A percentile compares a stretch with the other conserved stretches of the same genome.
phyloP scores from a whole-genome alignment of 495 filamentous ascomycete species.

The Astrocystis sublimbata region DNA sequence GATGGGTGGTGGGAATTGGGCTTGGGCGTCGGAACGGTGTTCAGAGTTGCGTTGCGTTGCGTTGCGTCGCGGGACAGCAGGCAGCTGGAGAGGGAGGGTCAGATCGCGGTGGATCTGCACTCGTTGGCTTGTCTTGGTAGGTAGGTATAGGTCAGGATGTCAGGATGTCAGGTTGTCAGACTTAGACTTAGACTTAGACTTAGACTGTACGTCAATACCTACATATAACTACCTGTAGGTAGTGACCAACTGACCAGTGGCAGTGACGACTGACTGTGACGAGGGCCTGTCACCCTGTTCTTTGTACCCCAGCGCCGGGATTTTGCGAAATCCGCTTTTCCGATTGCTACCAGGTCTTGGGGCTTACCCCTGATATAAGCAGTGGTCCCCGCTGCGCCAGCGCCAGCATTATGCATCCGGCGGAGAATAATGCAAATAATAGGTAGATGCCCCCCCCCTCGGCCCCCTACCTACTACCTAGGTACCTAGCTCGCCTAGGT shows the following conservation, averaged over 20 bases:
- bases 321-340: not conserved
- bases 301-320: not conserved
- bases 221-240: too few relatives aligned
- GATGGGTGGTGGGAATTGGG: not conserved
- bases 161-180: too few relatives aligned
- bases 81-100: too few relatives aligned
- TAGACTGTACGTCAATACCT: too few relatives aligned
- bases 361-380: conserved; percentile 4
- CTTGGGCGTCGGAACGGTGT: not conserved
- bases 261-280: not conserved
- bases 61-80: too few relatives aligned
- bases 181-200: too few relatives aligned
- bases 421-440: not conserved
- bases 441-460: too few relatives aligned
- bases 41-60: not conserved
- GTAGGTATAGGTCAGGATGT: not conserved
- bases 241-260: too few relatives aligned
- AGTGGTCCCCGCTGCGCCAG: not conserved
- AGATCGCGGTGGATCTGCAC: not conserved
- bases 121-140: too few relatives aligned
- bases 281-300: not conserved
- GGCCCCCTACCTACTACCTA: too few relatives aligned
- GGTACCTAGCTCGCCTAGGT: too few relatives aligned
- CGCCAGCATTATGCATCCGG: not conserved
- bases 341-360: not conserved